These are phyloP conservation scores for Annulohypoxylon truncatum DNA, from an alignment of 2,329 filamentous ascomycete species.

Conservation along the genomic window DNA sequence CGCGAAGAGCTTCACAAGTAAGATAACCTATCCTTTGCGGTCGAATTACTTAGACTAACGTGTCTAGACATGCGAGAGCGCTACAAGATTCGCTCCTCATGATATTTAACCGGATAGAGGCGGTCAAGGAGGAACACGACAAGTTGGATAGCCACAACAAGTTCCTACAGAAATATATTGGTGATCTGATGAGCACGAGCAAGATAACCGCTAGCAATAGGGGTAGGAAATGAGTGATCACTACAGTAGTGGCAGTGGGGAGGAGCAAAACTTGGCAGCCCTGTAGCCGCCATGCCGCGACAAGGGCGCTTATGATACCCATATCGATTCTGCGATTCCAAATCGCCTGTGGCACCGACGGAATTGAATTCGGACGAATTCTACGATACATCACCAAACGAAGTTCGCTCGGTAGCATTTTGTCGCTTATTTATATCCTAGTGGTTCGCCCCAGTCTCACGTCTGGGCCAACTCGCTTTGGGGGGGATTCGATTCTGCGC, in stretches of 20 bases:
- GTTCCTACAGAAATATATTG: conserved; percentile 97
- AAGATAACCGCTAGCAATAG: conserved; percentile 73
- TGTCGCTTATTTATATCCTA: conserved; percentile 25
- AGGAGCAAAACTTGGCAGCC: conserved; percentile 16
- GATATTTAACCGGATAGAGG: conserved; percentile 93
- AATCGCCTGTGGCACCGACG: conserved; percentile 23
- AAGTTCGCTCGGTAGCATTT: conserved; percentile 27
- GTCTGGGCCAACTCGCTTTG: conserved; percentile 8
- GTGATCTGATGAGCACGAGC: conserved; percentile 90
- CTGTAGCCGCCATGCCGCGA: conserved; percentile 20
- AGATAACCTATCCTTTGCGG: conserved; percentile 40
- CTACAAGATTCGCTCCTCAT: conserved; percentile 90
- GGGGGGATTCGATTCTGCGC: conserved; percentile 36
- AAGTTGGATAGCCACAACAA: conserved; percentile 97
- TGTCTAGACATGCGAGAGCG: conserved; percentile 81
- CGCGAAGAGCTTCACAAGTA: conserved; percentile 72
- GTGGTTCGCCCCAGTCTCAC: conserved; percentile 24
- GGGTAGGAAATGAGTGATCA: conserved; percentile 62
- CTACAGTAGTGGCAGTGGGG: background rate
- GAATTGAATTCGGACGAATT: conserved; percentile 14
- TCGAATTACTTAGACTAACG: conserved; percentile 12
- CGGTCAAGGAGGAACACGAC: conserved; percentile 93
- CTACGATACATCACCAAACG: conserved; percentile 19
- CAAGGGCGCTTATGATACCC: conserved; percentile 37
- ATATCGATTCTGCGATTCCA: conserved; percentile 29